Conservation (phyloP, 345 rosid genomes). For the Acer yangbiense region DNA sequence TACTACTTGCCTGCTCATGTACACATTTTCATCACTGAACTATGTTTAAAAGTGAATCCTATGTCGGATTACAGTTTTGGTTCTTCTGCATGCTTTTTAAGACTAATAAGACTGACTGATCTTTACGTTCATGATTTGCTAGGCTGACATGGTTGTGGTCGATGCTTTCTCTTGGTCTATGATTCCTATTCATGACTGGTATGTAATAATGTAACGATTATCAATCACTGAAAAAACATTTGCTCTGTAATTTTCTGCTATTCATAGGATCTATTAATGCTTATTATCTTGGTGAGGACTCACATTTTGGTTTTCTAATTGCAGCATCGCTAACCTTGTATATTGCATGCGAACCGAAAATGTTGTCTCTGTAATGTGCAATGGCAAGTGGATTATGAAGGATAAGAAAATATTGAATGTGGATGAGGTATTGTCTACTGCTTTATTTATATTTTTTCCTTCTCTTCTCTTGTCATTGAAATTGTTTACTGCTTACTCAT, state of each 20-base stretch:
- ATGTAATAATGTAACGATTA: neutral
- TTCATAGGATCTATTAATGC: too few relatives aligned
- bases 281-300: neutral
- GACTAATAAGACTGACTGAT: constrained; percentile 16
- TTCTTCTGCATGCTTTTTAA: constrained; percentile 12
- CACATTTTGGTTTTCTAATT: constrained; percentile 8
- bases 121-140: constrained; percentile 18
- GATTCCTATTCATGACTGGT: constrained; percentile 75
- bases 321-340: constrained; percentile 66
- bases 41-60: neutral
- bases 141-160: constrained; percentile 72
- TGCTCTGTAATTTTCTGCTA: neutral
- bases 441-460: neutral
- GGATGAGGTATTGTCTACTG: constrained; percentile 42
- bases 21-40: neutral
- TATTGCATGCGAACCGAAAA: constrained; percentile 73
- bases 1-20: neutral
- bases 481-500: neutral
- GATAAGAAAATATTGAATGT: constrained; percentile 57
- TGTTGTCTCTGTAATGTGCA: constrained; percentile 65
- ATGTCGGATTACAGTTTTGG: neutral
- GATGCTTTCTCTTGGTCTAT: constrained; percentile 57
- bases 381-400: constrained; percentile 75
- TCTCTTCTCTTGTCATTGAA: neutral
- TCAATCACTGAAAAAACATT: neutral